Base-by-base conservation (phyloP, 208 protist genomes). In the Crithidia acanthocephali region DNA sequence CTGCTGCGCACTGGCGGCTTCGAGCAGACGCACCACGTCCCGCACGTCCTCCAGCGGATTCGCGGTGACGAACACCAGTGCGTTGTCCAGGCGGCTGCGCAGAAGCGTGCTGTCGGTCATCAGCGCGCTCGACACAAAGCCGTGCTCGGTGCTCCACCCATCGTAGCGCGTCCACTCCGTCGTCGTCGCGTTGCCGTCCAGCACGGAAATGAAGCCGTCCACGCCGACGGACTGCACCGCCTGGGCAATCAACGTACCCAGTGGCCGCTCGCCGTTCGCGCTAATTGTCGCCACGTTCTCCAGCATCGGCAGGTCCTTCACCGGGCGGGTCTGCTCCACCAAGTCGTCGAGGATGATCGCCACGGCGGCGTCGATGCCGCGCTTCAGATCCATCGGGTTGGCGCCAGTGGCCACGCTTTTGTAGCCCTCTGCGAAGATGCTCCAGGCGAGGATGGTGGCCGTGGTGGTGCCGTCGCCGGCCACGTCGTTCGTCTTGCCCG, bases 401-500 rank as follows among this genome's bases (percentile, higher is more conserved):
- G 99, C 97, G 28, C 99, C 99, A 7, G 99, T 98, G 10, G 99
- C 92, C 47, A 99, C 98, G 64, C 94, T 92, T 78, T 99, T 99
- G 90, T 96, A 98, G 57, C 98, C 99, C 74, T 99, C 99, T 8
- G 84, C 75, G 78, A 99, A 99, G 79, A 99, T 99, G 74, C 97
- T 98, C 80, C 96, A 97, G 22, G 98, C 96, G 10, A 99, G 92
- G 44, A 99, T 98, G 23, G 99, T 99, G 37, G 99, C 98, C 18
- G 99, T 99, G 11, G 99, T 99, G 16, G 99, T 99, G 68, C 99
- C 98, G 80, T 99, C 98, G 47, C 98, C 98, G 22, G 98, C 98
- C 57, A 95, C 82, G 71, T 99, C 98, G 85, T 99, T 99, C 61
- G 98, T 99, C 75, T 98, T 99, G 55, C 82, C 89, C n/a, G 98